These are phyloP conservation scores for Musa acuminata DNA, from an alignment of 176 grass and related monocot genomes.

Conservation along the genomic window DNA sequence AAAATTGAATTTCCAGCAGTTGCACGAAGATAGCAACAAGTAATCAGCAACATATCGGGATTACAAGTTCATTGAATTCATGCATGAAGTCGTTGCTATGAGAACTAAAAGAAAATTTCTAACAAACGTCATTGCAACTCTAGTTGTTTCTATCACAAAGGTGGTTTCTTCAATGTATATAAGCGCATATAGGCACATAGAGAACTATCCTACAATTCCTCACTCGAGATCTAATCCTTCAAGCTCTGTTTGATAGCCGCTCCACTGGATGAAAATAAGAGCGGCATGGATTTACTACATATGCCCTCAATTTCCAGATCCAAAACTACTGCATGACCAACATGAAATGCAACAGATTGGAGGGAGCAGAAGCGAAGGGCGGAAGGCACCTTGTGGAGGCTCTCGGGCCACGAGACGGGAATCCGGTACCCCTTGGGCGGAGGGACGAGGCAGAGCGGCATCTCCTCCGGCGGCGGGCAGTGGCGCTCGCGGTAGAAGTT, in stretches of 20 bases:
- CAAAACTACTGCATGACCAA: neutral
- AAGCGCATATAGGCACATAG: no score
- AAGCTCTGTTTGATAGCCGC: no score
- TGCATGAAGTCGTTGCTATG: no score
- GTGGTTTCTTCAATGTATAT: no score
- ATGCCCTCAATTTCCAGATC: neutral
- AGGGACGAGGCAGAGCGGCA: constrained; percentile 56
- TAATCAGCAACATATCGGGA: no score
- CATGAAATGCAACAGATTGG: neutral
- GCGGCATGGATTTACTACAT: neutral
- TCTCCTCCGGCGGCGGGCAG: constrained; percentile 51
- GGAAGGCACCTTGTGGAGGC: constrained; percentile 60
- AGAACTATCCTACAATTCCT: no score
- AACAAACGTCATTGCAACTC: neutral
- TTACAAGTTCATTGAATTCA: no score
- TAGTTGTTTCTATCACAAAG: no score
- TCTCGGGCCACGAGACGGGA: constrained; percentile 79
- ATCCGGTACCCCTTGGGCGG: constrained; percentile 65
- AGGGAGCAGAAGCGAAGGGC: neutral
- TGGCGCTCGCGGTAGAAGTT: constrained; percentile 96
- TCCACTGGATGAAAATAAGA: no score
- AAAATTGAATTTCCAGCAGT: no score
- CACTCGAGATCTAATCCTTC: neutral
- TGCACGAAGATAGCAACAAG: no score
- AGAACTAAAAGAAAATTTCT: neutral